A percentile compares a stretch with the other conserved stretches of the same genome.
These are phyloP conservation scores for Colletotrichum lentis DNA, from an alignment of 2,329 filamentous ascomycete genomes.

Conservation along the genomic window DNA sequence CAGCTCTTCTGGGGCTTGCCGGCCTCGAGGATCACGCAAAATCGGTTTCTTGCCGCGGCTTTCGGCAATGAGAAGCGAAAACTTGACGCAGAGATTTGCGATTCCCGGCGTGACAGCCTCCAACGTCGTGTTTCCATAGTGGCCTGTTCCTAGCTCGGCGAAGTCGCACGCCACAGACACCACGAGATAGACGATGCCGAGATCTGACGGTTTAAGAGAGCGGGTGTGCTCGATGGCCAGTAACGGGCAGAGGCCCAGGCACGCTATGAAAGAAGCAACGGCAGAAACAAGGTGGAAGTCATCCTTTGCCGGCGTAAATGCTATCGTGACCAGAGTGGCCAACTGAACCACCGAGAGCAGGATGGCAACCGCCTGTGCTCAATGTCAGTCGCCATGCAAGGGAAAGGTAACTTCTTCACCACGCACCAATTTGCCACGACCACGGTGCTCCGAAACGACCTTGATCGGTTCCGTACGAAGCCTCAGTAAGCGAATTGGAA, in stretches of 20 bases:
- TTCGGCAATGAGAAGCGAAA: not conserved
- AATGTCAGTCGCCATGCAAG: not conserved
- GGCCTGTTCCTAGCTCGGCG: not conserved
- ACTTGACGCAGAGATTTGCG: not conserved
- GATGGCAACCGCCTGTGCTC: not conserved
- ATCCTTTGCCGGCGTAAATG: not conserved
- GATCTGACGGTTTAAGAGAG: conserved; percentile 18
- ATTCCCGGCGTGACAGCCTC: not conserved
- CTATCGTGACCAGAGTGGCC: not conserved
- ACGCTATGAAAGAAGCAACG: not conserved
- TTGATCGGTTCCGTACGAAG: conserved; percentile 10
- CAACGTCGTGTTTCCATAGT: not conserved
- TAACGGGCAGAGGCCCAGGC: conserved; percentile 9
- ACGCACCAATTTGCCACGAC: conserved; percentile 11
- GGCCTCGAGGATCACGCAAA: not conserved
- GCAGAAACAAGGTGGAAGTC: not conserved
- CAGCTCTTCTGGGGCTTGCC: conserved; percentile 5
- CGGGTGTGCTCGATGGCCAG: conserved; percentile 12
- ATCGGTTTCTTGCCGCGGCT: conserved; percentile 5
- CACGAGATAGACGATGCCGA: conserved; percentile 7
- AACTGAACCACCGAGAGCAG: not conserved
- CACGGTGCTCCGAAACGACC: not conserved
- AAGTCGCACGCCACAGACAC: not conserved
- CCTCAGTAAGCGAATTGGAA: not conserved
- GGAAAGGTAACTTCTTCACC: not conserved